Evolutionary conservation across 2,329 filamentous ascomycete species (phyloP).

Genomic region (Aspergillus quadrilineatus): DNA sequence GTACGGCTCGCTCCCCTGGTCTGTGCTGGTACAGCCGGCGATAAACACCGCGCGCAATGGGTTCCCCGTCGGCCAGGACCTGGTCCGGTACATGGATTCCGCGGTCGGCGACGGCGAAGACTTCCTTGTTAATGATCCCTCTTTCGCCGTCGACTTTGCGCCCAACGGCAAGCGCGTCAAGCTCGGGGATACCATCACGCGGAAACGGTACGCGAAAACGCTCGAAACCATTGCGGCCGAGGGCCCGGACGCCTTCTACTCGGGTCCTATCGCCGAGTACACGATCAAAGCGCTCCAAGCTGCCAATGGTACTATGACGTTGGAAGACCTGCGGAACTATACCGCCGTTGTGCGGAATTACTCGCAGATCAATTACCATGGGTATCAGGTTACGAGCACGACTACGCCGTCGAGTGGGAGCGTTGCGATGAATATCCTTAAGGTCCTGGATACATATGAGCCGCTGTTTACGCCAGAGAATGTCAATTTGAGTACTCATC

Average conservation of each 20-base stretch:
- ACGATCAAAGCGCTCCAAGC: constrained; percentile 68
- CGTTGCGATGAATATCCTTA: constrained; percentile 73
- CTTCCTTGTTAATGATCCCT: constrained; percentile 72
- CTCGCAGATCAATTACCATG: constrained; percentile 65
- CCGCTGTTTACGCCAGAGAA: constrained; percentile 58
- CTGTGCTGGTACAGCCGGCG: constrained; percentile 69
- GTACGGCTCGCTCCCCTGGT: constrained; percentile 65
- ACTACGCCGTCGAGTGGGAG: constrained; percentile 76
- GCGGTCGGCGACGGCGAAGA: constrained; percentile 53
- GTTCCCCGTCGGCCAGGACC: constrained; percentile 70
- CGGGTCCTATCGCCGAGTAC: constrained; percentile 68
- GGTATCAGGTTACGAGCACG: constrained; percentile 64
- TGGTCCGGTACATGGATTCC: constrained; percentile 68
- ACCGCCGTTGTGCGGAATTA: constrained; percentile 63
- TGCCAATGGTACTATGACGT: constrained; percentile 78
- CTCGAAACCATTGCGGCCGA: constrained; percentile 72
- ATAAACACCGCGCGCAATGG: constrained; percentile 71
- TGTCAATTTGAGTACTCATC: constrained; percentile 71
- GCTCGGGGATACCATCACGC: constrained; percentile 74
- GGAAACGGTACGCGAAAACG: constrained; percentile 76
- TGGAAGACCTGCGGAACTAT: constrained; percentile 75
- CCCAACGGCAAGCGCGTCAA: constrained; percentile 72
- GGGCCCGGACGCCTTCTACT: constrained; percentile 73
- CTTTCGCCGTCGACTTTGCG: constrained; percentile 86
- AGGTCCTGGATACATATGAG: constrained; percentile 76